Base-by-base conservation (phyloP, 2,329 filamentous ascomycete genomes). In the Nigrograna mackinnonii region DNA sequence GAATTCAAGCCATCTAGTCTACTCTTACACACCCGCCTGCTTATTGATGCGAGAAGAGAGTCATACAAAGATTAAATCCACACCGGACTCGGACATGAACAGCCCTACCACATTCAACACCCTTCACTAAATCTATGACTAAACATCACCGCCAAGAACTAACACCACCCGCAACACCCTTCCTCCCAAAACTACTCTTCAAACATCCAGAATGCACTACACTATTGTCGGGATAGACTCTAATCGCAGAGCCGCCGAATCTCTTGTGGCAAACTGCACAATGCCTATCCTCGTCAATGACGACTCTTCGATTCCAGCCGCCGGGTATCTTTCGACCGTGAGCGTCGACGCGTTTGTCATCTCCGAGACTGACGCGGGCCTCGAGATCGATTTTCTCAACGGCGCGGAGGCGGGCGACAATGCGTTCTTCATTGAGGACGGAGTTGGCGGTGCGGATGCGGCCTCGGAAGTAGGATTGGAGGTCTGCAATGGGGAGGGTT, bases 261-360 rank as follows among this genome's bases (percentile, higher is more conserved):
- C 94, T 78, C 76, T 96, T 97, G 68, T 96, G 87, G 66, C 94
- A 99, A 13, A 95, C 89, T 11, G 87, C 85, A 66, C 94, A 99
- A 41, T 96, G 86, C 38, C 89, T 78, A 62, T 97, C 92, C 58
- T 99, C 92, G 7, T 81, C 83, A 38, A 99, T 84, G 16, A 90
- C 82, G 9, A 96, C 91, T 53, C 89, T 80, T 26, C 82, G 70
- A 56, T 81, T 85, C 57, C 82, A 71, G 2, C 80, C 80, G 1
- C 77, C 77, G 0, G 63, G 58, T 22, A 57, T 42, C 12, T 79
- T 78, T 16, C 49, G 70, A 54, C 79, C 82, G 39, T 77, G 72
- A 9, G 79, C 79, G 26, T 57, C 35, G 72, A 75, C 48, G n/a
- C n/a, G n/a, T 80, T 79, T 80, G 78, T 82, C 79, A 44, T 89